Evolutionary conservation across 192 early-diverging fungal species (phyloP), one percentile per base, ranked within the genome.

Genomic region (Thamnidium elegans): DNA sequence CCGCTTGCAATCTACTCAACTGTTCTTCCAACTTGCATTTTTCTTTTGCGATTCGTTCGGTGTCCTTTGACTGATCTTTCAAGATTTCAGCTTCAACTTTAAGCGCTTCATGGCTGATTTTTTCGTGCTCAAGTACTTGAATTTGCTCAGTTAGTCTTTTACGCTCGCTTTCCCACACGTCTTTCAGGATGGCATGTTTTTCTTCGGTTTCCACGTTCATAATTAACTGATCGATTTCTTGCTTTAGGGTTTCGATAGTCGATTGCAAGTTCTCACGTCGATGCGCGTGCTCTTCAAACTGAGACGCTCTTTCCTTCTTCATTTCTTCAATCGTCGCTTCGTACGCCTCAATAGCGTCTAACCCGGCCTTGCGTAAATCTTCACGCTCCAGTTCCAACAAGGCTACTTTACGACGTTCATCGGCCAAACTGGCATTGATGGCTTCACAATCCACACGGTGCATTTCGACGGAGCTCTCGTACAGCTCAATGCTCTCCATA

Each of bases 151-250:
- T 71, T 0, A 83, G 48, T 15, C 79, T 66, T 32, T 78, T 74
- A 61, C 73, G 78, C 39, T 85, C 84, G 3, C 66, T 68, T 34
- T 83, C 81, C 75, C 76, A 83, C 3, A 83, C 65, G 30, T 70
- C 63, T 53, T 80, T 78, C 36, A 85, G 68, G 17, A 78, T 81
- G 42, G 81, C 78, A 0, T 83, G 67, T 58, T 80, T 79, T 19
- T 81, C 79, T 19, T 76, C 67, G 7, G 67, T 53, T 9, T 69
- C 61, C 4, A 45, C 34, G 31, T 76, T 62, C 13, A 67, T 67
- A 9, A 78, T 77, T n/a, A 83, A 55, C 36, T 83, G 66, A 21
- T 79, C 60, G 3, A 86, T 69, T 39, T 83, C 77, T 46, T 72
- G 59, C 58, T 83, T 79, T 7, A 86, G 66, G 6, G 60, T 61